Percentiles rank a stretch among this genome's conserved stretches.
Evolutionary conservation across 164 flowering plant genomes (phyloP).

Genomic region (Echeveria elegans): DNA sequence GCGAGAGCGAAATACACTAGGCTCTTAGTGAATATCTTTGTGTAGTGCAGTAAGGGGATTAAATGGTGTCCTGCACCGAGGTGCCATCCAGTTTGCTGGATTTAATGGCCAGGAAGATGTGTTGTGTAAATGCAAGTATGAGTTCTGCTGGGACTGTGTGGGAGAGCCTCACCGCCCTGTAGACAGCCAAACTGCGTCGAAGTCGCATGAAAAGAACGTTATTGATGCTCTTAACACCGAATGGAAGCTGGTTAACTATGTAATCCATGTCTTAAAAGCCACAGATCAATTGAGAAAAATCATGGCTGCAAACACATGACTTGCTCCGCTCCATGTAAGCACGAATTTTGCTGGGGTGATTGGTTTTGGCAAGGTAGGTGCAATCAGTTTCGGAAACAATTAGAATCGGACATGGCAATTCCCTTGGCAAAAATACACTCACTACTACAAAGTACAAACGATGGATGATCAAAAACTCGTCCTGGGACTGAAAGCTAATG

Average conservation of each 20-base stretch:
- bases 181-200: not conserved
- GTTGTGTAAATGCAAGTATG: not conserved
- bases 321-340: not conserved
- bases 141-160: not conserved
- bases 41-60: constrained; percentile 1
- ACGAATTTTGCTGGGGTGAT: not conserved
- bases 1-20: too few relatives aligned
- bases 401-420: too few relatives aligned
- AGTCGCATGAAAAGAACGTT: not conserved
- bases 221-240: not conserved
- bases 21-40: too few relatives aligned
- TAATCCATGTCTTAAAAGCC: not conserved
- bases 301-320: constrained; percentile 4
- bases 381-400: too few relatives aligned
- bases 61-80: constrained; percentile 6
- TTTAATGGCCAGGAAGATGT: not conserved
- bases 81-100: not conserved
- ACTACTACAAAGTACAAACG: constrained; percentile 7
- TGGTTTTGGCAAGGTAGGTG: not conserved
- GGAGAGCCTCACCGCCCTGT: constrained; percentile 1
- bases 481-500: not conserved
- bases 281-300: constrained; percentile 3
- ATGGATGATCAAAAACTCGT: not conserved
- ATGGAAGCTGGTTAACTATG: not conserved
- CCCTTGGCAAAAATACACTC: not conserved